These are phyloP conservation scores for Pseudogymnoascus sp. DNA, from an alignment of 2,329 filamentous ascomycete genomes.

Conservation along the genomic window DNA sequence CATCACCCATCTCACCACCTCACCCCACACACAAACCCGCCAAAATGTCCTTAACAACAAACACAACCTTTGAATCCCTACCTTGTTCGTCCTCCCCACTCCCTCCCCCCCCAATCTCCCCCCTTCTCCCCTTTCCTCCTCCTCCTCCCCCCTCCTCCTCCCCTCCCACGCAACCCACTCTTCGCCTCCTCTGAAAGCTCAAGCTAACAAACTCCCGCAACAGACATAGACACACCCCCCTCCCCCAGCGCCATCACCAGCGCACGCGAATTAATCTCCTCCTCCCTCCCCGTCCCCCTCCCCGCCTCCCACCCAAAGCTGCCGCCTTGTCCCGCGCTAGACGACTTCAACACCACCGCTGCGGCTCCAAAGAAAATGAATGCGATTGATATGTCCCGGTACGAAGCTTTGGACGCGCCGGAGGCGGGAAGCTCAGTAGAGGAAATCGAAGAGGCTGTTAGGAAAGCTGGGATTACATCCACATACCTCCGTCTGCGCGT, in stretches of 20 bases:
- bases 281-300: neutral
- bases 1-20: too few species aligned
- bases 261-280: too few species aligned
- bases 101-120: neutral
- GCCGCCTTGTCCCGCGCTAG: neutral
- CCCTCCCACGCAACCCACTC: too few species aligned
- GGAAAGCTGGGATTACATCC: slow-evolving; percentile 8
- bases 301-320: neutral
- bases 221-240: neutral
- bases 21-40: neutral
- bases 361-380: slow-evolving; percentile 28
- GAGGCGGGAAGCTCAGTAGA: too few species aligned
- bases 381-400: slow-evolving; percentile 69
- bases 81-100: neutral
- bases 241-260: neutral
- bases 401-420: slow-evolving; percentile 53
- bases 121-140: too few species aligned
- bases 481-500: slow-evolving; percentile 37
- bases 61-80: neutral
- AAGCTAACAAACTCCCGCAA: too few species aligned
- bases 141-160: too few species aligned
- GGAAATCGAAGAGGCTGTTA: neutral
- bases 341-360: neutral
- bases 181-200: too few species aligned
- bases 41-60: neutral